Base-by-base conservation (phyloP, 2,329 filamentous ascomycete species). In the Hypocreales sp. region DNA sequence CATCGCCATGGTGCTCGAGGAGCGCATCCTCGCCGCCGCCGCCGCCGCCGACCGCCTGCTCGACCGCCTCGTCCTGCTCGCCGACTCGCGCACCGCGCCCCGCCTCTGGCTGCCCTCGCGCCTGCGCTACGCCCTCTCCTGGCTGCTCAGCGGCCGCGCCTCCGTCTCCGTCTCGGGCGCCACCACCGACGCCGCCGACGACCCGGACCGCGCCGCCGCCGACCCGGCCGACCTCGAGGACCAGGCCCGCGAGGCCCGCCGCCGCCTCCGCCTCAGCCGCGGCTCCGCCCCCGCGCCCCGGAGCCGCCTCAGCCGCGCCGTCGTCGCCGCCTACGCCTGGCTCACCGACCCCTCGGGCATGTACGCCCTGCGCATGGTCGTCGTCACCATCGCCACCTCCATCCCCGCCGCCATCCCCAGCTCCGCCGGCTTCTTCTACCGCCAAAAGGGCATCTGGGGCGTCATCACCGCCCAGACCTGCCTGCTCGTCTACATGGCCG, bases 401-500 rank as follows among this genome's bases (percentile, higher is more conserved):
- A 53, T 67, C 5, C 56, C 61, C 0, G 50, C 55, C 0, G 47
- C 48, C 0, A 44, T 67, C 4, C 55, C 58, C 0, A 38, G 42
- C 15, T 51, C 50, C 2, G 53, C 61, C 0, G 60, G 57, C 2
- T 67, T 67, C 37, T 65, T 55, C 34, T 66, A 63, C 26, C 51
- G 60, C 3, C 53, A 66, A 30, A 64, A 62, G 36, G 61, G 63
- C 0, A 44, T 67, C 0, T 67, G 63, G 63, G 59, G 48, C 0
- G 40, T 66, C 7, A 64, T 67, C 22, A 67, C 60, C 41, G 61
- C 52, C 0, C 63, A 67, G 35, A 60, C 58, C 0, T 51, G 49
- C 1, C 34, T 67, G 3, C 45, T 65, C 2, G 45, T 59, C 8
- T 67, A 65, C 35, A 55, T 64, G 47, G 54, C 60, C 0, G 63